Evolutionary conservation across 192 early-diverging fungal species (phyloP).

Genomic region (Diversispora epigaea): DNA sequence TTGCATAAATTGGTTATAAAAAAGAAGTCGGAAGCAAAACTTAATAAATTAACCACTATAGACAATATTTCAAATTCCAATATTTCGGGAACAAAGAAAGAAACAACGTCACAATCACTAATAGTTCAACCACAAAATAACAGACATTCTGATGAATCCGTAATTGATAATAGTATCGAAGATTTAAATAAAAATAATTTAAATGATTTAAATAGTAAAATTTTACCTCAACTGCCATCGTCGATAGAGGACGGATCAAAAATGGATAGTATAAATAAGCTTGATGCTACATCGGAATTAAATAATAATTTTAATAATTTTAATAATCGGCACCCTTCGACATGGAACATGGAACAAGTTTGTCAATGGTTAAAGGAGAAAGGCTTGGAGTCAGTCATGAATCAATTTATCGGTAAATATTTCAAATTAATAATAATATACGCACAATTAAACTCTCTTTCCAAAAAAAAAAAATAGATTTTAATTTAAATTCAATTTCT

Average conservation of each 20-base stretch:
- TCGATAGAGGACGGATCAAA: not conserved
- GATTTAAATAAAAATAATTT: not conserved
- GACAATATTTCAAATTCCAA: not conserved
- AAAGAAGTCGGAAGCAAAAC: not conserved
- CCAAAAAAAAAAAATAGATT: not conserved
- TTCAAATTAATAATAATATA: not conserved
- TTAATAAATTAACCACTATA: not conserved
- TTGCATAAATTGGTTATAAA: not conserved
- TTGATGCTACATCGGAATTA: not conserved
- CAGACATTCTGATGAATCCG: too few species aligned
- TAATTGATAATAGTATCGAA: not conserved
- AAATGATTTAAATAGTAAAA: not conserved
- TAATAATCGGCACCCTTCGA: constrained; percentile 38
- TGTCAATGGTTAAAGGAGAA: constrained; percentile 55
- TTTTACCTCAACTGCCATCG: not conserved
- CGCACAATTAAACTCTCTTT: not conserved
- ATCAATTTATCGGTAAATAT: constrained; percentile 53
- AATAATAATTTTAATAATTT: constrained; percentile 28
- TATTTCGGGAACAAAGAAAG: not conserved
- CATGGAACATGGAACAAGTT: constrained; percentile 61
- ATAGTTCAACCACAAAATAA: too few species aligned
- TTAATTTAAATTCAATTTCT: not conserved
- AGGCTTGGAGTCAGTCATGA: constrained; percentile 48
- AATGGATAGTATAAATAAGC: not conserved
- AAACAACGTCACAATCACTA: too few species aligned